These are phyloP conservation scores for Neofusicoccum cordaticola DNA, from an alignment of 2,329 filamentous ascomycete species.

Conservation along the genomic window DNA sequence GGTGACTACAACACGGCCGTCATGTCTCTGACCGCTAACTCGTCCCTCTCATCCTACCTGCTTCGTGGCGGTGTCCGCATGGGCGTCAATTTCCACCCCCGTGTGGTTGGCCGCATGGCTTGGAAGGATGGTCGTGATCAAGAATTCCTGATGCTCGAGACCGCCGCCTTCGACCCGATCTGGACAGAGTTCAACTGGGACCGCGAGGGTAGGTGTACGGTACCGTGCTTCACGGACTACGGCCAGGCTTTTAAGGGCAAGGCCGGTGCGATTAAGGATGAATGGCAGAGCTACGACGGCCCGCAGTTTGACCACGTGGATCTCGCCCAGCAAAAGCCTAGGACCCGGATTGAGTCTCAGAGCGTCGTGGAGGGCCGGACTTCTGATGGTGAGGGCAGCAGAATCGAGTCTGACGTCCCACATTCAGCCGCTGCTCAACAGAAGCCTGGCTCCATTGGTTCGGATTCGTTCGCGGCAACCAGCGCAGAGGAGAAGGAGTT, in stretches of 20 bases:
- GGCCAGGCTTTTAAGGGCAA: constrained; percentile 52
- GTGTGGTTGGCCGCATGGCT: constrained; percentile 55
- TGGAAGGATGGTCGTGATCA: constrained; percentile 55
- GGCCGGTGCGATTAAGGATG: constrained; percentile 45
- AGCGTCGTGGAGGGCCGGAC: constrained; percentile 7
- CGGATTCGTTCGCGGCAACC: constrained; percentile 41
- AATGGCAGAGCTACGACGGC: constrained; percentile 54
- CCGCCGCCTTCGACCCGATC: constrained; percentile 56
- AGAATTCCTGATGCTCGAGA: constrained; percentile 58
- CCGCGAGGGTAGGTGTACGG: constrained; percentile 51
- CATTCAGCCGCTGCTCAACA: constrained; percentile 28
- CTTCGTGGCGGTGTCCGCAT: constrained; percentile 56
- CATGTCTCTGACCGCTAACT: constrained; percentile 56
- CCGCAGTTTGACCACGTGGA: constrained; percentile 38
- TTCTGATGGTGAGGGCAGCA: constrained; percentile 17
- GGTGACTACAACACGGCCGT: constrained; percentile 59
- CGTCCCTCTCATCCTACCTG: constrained; percentile 54
- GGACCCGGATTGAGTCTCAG: constrained; percentile 9
- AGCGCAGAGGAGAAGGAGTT: constrained; percentile 40
- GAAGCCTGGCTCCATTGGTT: constrained; percentile 25
- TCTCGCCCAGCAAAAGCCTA: constrained; percentile 21
- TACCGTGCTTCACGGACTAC: constrained; percentile 56
- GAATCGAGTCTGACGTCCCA: constrained; percentile 14
- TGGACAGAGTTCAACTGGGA: constrained; percentile 58
- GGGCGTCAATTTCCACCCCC: constrained; percentile 58